Evolutionary conservation across 345 rosid genomes (phyloP).

Genomic region (Salix koriyanagi): DNA sequence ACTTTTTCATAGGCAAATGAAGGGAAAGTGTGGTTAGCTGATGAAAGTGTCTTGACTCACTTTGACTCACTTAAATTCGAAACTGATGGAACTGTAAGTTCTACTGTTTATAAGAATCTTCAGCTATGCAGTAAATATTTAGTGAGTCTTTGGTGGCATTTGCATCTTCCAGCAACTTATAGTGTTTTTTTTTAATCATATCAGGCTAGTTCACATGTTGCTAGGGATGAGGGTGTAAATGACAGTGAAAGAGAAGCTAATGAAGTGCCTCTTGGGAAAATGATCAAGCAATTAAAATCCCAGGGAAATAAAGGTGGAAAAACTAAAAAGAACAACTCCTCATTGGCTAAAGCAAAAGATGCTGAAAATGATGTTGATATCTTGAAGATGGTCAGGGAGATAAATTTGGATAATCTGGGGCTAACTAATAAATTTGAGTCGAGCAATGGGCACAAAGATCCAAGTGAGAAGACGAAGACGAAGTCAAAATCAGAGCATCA

Average conservation of each 20-base stretch:
- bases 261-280: slow-evolving; percentile 76
- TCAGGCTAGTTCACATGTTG: slow-evolving; percentile 49
- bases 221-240: slow-evolving; percentile 41
- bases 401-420: slow-evolving; percentile 64
- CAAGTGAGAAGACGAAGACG: slow-evolving; percentile 35
- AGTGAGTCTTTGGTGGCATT: background rate
- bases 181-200: slow-evolving; percentile 11
- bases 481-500: slow-evolving; percentile 40
- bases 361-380: slow-evolving; percentile 72
- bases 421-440: slow-evolving; percentile 57
- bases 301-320: slow-evolving; percentile 56
- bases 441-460: slow-evolving; percentile 72
- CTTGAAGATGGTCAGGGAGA: slow-evolving; percentile 88
- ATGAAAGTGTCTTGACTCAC: slow-evolving; percentile 64
- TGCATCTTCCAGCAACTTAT: slow-evolving; percentile 12
- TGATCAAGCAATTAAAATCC: slow-evolving; percentile 64
- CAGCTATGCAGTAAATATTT: slow-evolving; percentile 7
- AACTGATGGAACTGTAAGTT: slow-evolving; percentile 50
- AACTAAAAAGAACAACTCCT: slow-evolving; percentile 44
- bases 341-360: slow-evolving; percentile 41
- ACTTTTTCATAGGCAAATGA: slow-evolving; percentile 48
- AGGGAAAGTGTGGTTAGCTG: slow-evolving; percentile 77
- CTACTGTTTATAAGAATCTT: slow-evolving; percentile 13
- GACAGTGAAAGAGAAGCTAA: slow-evolving; percentile 68
- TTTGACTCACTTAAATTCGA: slow-evolving; percentile 66